Evolutionary conservation across 352 stramenopile species (phyloP).

Genomic region (Pythium dissimile): DNA sequence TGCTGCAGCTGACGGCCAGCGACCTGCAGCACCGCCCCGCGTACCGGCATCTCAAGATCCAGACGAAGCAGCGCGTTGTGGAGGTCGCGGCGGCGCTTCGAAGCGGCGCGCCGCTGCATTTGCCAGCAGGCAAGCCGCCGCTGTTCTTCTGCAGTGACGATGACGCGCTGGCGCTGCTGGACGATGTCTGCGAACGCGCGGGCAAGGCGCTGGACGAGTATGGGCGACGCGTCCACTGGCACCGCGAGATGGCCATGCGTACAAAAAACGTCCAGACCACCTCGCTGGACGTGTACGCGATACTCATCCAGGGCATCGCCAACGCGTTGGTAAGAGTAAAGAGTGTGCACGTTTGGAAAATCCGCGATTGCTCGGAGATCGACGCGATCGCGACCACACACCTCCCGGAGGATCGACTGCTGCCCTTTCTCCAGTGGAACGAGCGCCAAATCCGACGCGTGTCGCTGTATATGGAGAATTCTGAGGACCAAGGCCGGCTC

Average conservation of each 20-base stretch:
- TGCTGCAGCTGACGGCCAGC: conserved; percentile 44
- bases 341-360: conserved; percentile 55
- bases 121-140: conserved; percentile 19
- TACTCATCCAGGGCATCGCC: conserved; percentile 41
- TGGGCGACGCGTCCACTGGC: conserved; percentile 44
- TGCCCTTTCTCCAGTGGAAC: conserved; percentile 54
- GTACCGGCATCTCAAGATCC: conserved; percentile 50
- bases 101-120: conserved; percentile 38
- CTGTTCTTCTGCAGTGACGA: conserved; percentile 50
- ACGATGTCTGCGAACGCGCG: conserved; percentile 31
- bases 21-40: conserved; percentile 48
- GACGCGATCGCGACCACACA: conserved; percentile 51
- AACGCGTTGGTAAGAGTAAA: conserved; percentile 39
- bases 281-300: conserved; percentile 52
- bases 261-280: conserved; percentile 37
- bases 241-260: conserved; percentile 35
- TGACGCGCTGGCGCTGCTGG: conserved; percentile 48
- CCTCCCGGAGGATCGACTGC: conserved; percentile 51
- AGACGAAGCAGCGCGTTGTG: conserved; percentile 50
- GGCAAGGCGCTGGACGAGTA: conserved; percentile 49
- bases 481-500: conserved; percentile 12
- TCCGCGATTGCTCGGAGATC: conserved; percentile 31
- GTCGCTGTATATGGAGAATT: conserved; percentile 46
- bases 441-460: conserved; percentile 65
- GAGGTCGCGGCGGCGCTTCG: conserved; percentile 45